phyloP scores from a whole-genome alignment of 306 rosid species.

The Quercus mongolica region DNA sequence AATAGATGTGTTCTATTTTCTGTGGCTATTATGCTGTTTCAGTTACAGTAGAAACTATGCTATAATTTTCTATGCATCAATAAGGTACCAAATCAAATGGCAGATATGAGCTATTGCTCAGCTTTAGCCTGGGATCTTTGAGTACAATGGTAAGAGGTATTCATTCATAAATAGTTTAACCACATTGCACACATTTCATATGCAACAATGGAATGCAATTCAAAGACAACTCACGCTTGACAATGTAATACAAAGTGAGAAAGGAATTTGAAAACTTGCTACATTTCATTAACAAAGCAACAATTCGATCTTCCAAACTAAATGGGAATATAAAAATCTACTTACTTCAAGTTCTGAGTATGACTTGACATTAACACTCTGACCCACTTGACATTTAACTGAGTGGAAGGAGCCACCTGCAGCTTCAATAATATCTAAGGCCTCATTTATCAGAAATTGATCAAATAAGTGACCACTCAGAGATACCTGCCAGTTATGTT shows the following conservation, averaged over 20 bases:
- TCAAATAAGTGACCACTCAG: conserved; percentile 90
- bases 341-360: conserved; percentile 93
- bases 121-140: background rate
- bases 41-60: background rate
- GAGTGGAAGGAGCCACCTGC: conserved; percentile 88
- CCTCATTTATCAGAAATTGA: conserved; percentile 84
- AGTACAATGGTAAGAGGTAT: background rate
- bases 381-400: conserved; percentile 82
- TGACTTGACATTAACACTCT: conserved; percentile 59
- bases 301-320: background rate
- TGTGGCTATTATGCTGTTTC: background rate
- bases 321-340: conserved; percentile 17
- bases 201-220: background rate
- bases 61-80: background rate
- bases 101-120: background rate
- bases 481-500: conserved; percentile 63
- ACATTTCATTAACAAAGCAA: background rate
- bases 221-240: background rate
- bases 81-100: background rate
- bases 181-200: background rate
- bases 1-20: too few relatives aligned
- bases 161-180: background rate
- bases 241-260: background rate
- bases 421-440: conserved; percentile 90
- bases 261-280: background rate